Evolutionary conservation across 2,329 filamentous ascomycete genomes (phyloP).

Genomic region (Coccinonectria pachysandricola): DNA sequence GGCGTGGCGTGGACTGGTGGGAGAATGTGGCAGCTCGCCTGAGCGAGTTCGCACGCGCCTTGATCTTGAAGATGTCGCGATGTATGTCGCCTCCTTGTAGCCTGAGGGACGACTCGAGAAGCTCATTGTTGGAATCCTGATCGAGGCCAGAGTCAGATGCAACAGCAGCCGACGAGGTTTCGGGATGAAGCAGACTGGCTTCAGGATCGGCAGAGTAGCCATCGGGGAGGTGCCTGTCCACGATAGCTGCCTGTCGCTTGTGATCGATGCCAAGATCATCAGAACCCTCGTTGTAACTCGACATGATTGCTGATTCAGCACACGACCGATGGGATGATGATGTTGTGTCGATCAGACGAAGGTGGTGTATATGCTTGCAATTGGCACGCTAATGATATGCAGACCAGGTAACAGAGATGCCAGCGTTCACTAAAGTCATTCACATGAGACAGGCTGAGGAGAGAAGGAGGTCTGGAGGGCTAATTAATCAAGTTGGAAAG

Average conservation of each 20-base stretch:
- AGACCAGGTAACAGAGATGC: too few relatives aligned
- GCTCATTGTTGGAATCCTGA: constrained; percentile 27
- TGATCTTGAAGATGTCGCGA: constrained; percentile 66
- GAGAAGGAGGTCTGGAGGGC: too few relatives aligned
- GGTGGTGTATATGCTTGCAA: too few relatives aligned
- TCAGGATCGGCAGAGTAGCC: constrained; percentile 30
- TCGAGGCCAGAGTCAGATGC: constrained; percentile 9
- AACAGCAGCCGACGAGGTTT: constrained; percentile 7
- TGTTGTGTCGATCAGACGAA: too few relatives aligned
- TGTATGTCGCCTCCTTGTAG: constrained; percentile 72
- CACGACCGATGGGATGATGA: too few relatives aligned
- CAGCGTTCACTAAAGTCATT: too few relatives aligned
- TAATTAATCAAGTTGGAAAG: too few relatives aligned
- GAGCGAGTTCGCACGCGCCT: constrained; percentile 41
- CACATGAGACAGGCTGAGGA: too few relatives aligned
- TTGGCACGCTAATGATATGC: too few relatives aligned
- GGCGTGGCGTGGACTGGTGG: constrained; percentile 29
- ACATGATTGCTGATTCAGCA: constrained; percentile 16
- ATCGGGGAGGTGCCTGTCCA: constrained; percentile 28
- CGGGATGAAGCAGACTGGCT: constrained; percentile 19
- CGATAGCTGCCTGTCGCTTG: constrained; percentile 25
- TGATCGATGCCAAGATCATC: constrained; percentile 19
- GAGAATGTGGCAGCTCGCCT: constrained; percentile 60
- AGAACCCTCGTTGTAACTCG: constrained; percentile 16
- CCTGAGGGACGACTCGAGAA: constrained; percentile 51